These are phyloP conservation scores for Cyberlindnera sargentensis DNA, from an alignment of 805 yeast species.

Conservation along the genomic window DNA sequence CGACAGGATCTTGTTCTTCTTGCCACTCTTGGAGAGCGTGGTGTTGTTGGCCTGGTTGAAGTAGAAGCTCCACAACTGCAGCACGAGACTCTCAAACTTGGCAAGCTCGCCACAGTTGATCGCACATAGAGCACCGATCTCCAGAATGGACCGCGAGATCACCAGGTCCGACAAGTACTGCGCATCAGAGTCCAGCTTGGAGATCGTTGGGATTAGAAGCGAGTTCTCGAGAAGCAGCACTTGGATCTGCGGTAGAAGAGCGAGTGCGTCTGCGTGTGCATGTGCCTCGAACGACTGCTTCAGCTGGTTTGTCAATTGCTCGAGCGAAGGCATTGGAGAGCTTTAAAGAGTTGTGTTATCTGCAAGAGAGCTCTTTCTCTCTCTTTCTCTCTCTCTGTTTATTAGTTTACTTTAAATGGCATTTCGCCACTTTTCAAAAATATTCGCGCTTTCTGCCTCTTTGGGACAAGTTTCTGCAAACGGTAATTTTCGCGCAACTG, in stretches of 20 bases:
- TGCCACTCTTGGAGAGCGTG: constrained; percentile 39
- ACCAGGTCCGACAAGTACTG: constrained; percentile 54
- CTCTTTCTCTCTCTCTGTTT: too few species aligned
- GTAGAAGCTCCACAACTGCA: constrained; percentile 74
- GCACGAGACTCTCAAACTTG: constrained; percentile 60
- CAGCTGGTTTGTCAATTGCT: constrained; percentile 62
- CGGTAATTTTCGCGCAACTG: too few species aligned
- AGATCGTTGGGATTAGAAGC: constrained; percentile 60
- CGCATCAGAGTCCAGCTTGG: constrained; percentile 28
- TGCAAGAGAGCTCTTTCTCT: too few species aligned
- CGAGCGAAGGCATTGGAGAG: constrained; percentile 41
- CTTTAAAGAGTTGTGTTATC: too few species aligned
- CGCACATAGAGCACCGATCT: constrained; percentile 79
- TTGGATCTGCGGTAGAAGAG: constrained; percentile 64
- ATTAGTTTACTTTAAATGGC: too few species aligned
- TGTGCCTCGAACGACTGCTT: constrained; percentile 55
- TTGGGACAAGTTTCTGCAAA: too few species aligned
- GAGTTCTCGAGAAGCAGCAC: constrained; percentile 72
- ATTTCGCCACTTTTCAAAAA: too few species aligned
- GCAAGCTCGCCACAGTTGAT: constrained; percentile 56
- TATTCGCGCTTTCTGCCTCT: too few species aligned
- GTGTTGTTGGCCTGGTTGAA: constrained; percentile 28
- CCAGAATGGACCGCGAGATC: constrained; percentile 77
- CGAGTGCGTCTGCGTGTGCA: constrained; percentile 54
- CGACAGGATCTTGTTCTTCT: constrained; percentile 67